Percentiles rank a stretch among this genome's conserved stretches.
Evolutionary conservation across 768 basidiomycete genomes (phyloP).

Genomic region (Lentinus tigrinus): DNA sequence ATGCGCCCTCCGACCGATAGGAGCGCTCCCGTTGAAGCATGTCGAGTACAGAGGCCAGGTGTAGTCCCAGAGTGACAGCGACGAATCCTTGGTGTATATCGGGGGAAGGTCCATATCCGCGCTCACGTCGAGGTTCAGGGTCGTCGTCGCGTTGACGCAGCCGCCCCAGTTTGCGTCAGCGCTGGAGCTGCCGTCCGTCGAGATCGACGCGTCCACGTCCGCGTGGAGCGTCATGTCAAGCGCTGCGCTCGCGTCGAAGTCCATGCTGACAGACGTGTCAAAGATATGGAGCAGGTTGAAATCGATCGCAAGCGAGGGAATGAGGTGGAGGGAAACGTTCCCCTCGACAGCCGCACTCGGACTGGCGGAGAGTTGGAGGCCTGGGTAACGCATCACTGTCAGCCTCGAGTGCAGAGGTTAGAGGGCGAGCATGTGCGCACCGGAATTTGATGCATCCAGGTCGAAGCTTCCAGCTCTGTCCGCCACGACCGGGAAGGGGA

Average conservation of each 20-base stretch:
- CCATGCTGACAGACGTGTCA: conserved; percentile 41
- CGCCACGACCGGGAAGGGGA: conserved; percentile 41
- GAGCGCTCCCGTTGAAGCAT: not conserved
- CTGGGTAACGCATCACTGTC: conserved; percentile 18
- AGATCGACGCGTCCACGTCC: not conserved
- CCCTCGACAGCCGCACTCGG: conserved; percentile 41
- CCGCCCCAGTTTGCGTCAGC: conserved; percentile 10
- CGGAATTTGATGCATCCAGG: not conserved
- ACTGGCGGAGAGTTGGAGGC: conserved; percentile 39
- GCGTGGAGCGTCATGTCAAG: conserved; percentile 26
- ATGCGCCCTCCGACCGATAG: not conserved
- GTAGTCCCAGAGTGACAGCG: conserved; percentile 18
- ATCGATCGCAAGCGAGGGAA: conserved; percentile 46
- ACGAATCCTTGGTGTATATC: conserved; percentile 18
- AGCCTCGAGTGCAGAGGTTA: not conserved
- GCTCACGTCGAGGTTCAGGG: conserved; percentile 17
- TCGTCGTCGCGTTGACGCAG: conserved; percentile 21
- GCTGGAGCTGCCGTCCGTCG: conserved; percentile 6
- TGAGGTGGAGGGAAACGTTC: conserved; percentile 45
- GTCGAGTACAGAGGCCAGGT: conserved; percentile 1
- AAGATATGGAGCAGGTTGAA: conserved; percentile 39
- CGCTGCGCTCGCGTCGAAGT: conserved; percentile 32
- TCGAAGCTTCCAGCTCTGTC: not conserved
- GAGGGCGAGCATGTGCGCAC: conserved; percentile 19
- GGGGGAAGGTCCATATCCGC: conserved; percentile 21